phyloP scores from a whole-genome alignment of 768 basidiomycete genomes.

The Kwoniella sp. region DNA sequence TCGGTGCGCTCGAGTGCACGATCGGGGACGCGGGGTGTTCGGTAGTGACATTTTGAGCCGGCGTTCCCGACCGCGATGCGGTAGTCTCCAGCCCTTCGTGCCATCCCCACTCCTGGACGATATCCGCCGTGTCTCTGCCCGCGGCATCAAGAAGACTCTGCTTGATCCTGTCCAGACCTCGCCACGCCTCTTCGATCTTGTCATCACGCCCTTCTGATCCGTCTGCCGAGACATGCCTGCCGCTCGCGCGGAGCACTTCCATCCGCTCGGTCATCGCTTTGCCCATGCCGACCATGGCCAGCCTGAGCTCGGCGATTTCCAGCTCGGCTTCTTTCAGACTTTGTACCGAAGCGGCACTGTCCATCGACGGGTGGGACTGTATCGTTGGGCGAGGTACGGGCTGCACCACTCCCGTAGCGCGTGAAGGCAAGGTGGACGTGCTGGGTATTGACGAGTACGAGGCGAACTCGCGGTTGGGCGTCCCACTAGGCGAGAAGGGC shows the following conservation, averaged over 20 bases:
- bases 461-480: constrained; percentile 14
- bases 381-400: constrained; percentile 9
- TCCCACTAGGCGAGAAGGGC: constrained; percentile 33
- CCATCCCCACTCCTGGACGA: constrained; percentile 44
- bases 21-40: background rate
- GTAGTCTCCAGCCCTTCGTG: constrained; percentile 38
- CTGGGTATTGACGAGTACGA: constrained; percentile 33
- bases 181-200: constrained; percentile 15
- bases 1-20: background rate
- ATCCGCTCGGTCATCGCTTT: constrained; percentile 45
- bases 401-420: no score
- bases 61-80: constrained; percentile 15
- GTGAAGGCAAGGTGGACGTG: constrained; percentile 13
- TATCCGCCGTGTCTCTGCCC: constrained; percentile 31
- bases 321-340: constrained; percentile 36
- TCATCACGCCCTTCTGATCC: constrained; percentile 1
- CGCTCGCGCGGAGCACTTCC: constrained; percentile 5
- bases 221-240: background rate
- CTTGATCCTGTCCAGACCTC: constrained; percentile 37
- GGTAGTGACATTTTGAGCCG: constrained; percentile 7
- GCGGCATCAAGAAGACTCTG: constrained; percentile 40
- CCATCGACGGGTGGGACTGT: constrained; percentile 11
- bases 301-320: constrained; percentile 45
- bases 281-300: constrained; percentile 49
- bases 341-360: constrained; percentile 21